phyloP scores from a whole-genome alignment of 2,329 filamentous ascomycete species.

The Fusarium sp. region DNA sequence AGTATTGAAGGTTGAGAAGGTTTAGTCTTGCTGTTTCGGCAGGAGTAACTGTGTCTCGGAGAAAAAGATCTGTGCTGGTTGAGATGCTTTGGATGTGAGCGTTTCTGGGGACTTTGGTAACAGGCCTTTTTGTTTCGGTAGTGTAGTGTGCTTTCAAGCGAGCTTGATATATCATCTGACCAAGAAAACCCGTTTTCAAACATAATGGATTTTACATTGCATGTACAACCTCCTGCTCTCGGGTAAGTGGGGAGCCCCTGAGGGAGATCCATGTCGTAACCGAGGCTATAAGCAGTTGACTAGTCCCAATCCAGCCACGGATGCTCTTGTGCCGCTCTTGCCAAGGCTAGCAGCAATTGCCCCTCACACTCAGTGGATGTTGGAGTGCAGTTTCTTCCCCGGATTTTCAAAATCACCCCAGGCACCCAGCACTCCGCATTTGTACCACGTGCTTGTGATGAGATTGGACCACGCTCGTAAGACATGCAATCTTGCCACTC shows the following conservation, averaged over 20 bases:
- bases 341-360: not conserved
- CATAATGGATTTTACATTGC: not conserved
- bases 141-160: too few relatives aligned
- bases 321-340: not conserved
- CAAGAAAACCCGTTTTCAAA: fast-evolving
- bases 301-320: not conserved
- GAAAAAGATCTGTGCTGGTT: too few relatives aligned
- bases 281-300: not conserved
- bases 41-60: too few relatives aligned
- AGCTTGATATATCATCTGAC: not conserved
- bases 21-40: not conserved
- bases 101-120: too few relatives aligned
- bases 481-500: not conserved
- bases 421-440: not conserved
- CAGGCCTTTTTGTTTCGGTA: too few relatives aligned
- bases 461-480: not conserved
- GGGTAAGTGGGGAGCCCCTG: not conserved
- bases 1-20: not conserved
- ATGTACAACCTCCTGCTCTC: not conserved
- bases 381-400: not conserved
- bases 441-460: not conserved
- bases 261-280: not conserved
- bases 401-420: not conserved
- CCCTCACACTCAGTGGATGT: not conserved
- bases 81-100: too few relatives aligned